Evolutionary conservation across 345 rosid genomes (phyloP).

Genomic region (Lagerstroemia speciosa): DNA sequence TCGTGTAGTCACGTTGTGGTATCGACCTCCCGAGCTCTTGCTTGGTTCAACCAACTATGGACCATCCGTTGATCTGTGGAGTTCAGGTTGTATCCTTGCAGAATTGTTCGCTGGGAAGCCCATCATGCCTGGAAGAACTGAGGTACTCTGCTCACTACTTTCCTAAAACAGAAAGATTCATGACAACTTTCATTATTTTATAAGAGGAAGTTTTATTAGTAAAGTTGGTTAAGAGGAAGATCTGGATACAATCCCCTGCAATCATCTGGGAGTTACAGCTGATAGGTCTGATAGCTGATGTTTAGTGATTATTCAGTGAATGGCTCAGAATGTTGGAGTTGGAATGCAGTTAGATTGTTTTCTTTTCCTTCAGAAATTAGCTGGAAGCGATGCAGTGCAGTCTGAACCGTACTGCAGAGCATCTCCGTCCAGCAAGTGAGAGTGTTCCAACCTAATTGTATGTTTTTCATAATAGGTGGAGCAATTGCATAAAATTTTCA

Average conservation of each 20-base stretch:
- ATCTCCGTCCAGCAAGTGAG: background rate
- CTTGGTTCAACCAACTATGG: slow-evolving; percentile 51
- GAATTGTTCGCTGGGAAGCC: slow-evolving; percentile 56
- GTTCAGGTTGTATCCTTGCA: slow-evolving; percentile 53
- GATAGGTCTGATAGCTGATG: no score
- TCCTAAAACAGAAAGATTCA: background rate
- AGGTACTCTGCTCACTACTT: slow-evolving; percentile 20
- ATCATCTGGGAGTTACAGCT: no score
- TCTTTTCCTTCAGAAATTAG: no score
- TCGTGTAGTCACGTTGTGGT: slow-evolving; percentile 54
- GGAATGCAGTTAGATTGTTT: no score
- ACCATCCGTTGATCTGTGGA: slow-evolving; percentile 49
- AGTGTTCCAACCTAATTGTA: background rate
- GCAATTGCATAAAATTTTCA: slow-evolving; percentile 53
- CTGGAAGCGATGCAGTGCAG: no score
- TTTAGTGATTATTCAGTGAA: no score
- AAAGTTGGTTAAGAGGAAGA: no score
- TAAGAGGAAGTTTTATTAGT: background rate
- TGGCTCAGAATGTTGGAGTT: no score
- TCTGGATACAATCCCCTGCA: no score
- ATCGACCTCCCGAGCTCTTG: slow-evolving; percentile 56
- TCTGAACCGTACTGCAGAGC: background rate
- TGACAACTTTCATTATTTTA: background rate
- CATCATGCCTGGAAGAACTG: slow-evolving; percentile 61
- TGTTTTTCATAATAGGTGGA: slow-evolving; percentile 28